Evolutionary conservation across 305 asterid genomes (phyloP), one percentile per base, ranked within the genome.

Genomic region (Fraxinus nigra): DNA sequence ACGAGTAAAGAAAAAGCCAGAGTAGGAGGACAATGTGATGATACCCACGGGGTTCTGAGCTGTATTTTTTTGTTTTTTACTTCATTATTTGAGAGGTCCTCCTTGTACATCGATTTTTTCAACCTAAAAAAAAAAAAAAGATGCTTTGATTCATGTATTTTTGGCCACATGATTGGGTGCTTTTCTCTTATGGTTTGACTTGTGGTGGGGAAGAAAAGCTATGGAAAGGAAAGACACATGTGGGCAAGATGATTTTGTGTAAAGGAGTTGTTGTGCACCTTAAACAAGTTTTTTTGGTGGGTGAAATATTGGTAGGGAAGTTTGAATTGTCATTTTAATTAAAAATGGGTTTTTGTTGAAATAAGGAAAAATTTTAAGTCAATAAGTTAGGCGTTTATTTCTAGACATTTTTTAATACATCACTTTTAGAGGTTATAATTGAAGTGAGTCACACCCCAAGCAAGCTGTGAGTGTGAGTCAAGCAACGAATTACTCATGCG

Each of bases 101-200:
- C 32, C 6, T 32, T 30, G 6, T 1, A 28, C 54, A 46, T 20
- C 37, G 61, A 7, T 30, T 48, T 20, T 9, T 7, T 63, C 35
- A 33, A 34, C 79, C 72, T 9, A 22, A 35, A 48, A 28, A 22
- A 48, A n/a, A n/a, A n/a, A n/a, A n/a, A 77, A 78, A 33, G 54
- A 80, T 83, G 65, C 81, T 46, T 63, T 81, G 72, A 65, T 26
- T 48, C 35, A 20, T 11, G 63, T 51, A 67, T 48, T 10, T 73
- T 67, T 81, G 61, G 40, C 79, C 80, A 16, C 73, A 82, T 80
- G 69, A 79, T 72, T 72, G 85, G 26, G 34, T n/a, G 10, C 38
- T 54, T 69, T 37, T 35, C 40, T 69, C 70, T 14, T 34, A 56
- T 28, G 24, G 8, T 79, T 82, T 33, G 35, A 59, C 28, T 8